A percentile compares a stretch with the other conserved stretches of the same genome.
Evolutionary conservation across 805 yeast genomes (phyloP).

Genomic region (Candida stauntonica): DNA sequence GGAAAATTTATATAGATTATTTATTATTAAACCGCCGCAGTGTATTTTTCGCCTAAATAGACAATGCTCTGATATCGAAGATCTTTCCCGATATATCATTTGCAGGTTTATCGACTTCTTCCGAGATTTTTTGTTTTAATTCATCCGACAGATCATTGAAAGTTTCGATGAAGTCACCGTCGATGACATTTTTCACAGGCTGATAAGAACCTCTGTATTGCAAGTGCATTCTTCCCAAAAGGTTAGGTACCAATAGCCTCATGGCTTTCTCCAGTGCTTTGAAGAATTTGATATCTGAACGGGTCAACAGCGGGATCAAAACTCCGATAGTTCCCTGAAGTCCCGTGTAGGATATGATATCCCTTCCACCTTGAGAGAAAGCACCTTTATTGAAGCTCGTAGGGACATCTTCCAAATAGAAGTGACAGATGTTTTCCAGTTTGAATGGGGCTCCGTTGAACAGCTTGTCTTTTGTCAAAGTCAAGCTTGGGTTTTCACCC

Average conservation of each 20-base stretch:
- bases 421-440: conserved; percentile 49
- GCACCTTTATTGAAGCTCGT: conserved; percentile 53
- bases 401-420: conserved; percentile 65
- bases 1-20: conserved; percentile 29
- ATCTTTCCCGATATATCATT: conserved; percentile 48
- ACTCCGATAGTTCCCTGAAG: conserved; percentile 79
- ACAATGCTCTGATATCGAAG: conserved; percentile 42
- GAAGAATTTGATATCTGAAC: conserved; percentile 58
- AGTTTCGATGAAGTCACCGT: conserved; percentile 81
- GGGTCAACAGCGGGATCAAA: conserved; percentile 60
- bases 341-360: conserved; percentile 66
- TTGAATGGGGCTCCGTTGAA: conserved; percentile 53
- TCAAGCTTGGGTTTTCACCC: conserved; percentile 41
- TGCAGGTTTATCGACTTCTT: conserved; percentile 42
- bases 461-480: conserved; percentile 29
- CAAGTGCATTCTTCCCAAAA: conserved; percentile 60
- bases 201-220: conserved; percentile 73
- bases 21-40: no score
- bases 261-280: conserved; percentile 47
- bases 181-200: conserved; percentile 74
- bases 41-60: conserved; percentile 7
- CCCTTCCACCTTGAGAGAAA: conserved; percentile 59
- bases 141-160: conserved; percentile 18
- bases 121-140: conserved; percentile 20
- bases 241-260: conserved; percentile 25